Base-by-base conservation (phyloP, 176 grass and related monocot species). In the Hordeum vulgare region DNA sequence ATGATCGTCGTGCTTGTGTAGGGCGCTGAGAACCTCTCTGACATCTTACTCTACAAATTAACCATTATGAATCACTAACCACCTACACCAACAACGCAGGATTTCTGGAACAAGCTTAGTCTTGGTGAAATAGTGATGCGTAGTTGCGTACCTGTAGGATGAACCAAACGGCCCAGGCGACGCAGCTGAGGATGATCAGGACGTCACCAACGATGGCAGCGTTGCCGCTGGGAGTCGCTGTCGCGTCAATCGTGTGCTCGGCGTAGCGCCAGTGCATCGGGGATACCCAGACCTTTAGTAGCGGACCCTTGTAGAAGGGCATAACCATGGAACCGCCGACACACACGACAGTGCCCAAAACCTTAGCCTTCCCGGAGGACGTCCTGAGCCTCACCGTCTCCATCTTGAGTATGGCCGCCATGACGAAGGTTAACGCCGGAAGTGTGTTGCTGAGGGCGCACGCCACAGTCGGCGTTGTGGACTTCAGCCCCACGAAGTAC, bases 271-370 rank as follows among this genome's bases (percentile, higher is more conserved):
- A 92, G 59, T 95, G 86, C 81, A 95, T 53, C 28, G 90, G 68
- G 11, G 87, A 91, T 1, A 63, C 37, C 93, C 96, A 93, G 9
- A 94, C 7, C 59, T 41, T 27, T 33, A 98, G 49, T 17, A 82
- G 75, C 2, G 74, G 40, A 61, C 96, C 96, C 85, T 92, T 95
- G 90, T 91, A 98, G 88, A 98, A 98, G 12, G 96, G 92, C 27
- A 98, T 94, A 13, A 98, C 27, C 96, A 98, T 93, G 64, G 96
- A 94, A 2, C 93, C 96, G 3, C 96, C 91, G 13, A 98, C 83
- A 60, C 96, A 94, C 49, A 93, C 56, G 9, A 81, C 75, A 20
- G 93, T 95, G 72, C 96, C 96, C 1, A 82, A 11, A 59, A 95
- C 61, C 79, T 98, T 98, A 1, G 89, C 93, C 80, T 85, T 90